A percentile compares a stretch with the other conserved stretches of the same genome.
Evolutionary conservation across 2,329 filamentous ascomycete genomes (phyloP).

Genomic region (Scedosporium aurantiacum): DNA sequence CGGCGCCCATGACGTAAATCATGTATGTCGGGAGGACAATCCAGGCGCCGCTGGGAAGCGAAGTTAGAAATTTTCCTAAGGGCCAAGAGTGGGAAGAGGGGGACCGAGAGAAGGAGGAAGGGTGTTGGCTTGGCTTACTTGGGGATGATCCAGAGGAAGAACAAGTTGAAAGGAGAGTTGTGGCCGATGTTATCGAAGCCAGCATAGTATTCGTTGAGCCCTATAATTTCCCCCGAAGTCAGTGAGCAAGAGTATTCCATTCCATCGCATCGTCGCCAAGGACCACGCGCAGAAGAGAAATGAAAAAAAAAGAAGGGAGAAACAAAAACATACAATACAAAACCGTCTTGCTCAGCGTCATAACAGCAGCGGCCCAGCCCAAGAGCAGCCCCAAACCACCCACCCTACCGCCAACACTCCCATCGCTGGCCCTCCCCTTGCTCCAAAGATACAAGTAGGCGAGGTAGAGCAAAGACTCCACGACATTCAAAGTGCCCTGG

Average conservation of each 20-base stretch:
- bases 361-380: constrained; percentile 42
- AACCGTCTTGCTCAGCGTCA: constrained; percentile 52
- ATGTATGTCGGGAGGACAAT: constrained; percentile 42
- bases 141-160: constrained; percentile 46
- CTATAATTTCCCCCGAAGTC: constrained; percentile 18
- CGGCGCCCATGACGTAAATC: constrained; percentile 34
- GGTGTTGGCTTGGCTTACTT: constrained; percentile 32
- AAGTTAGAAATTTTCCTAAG: background rate
- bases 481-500: constrained; percentile 56
- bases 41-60: constrained; percentile 37
- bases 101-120: background rate
- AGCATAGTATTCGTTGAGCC: constrained; percentile 45
- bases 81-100: background rate
- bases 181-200: constrained; percentile 47
- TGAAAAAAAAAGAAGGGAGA: background rate
- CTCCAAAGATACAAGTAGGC: constrained; percentile 37
- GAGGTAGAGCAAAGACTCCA: constrained; percentile 57
- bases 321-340: constrained; percentile 41
- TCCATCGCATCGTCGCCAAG: background rate
- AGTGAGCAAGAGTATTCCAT: background rate
- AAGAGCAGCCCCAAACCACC: constrained; percentile 35
- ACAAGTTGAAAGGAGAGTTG: constrained; percentile 31
- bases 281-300: background rate
- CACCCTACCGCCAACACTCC: constrained; percentile 27
- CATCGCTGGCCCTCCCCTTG: constrained; percentile 14